These are phyloP conservation scores for Nidularia sp. DNA, from an alignment of 768 basidiomycete species.

Conservation along the genomic window DNA sequence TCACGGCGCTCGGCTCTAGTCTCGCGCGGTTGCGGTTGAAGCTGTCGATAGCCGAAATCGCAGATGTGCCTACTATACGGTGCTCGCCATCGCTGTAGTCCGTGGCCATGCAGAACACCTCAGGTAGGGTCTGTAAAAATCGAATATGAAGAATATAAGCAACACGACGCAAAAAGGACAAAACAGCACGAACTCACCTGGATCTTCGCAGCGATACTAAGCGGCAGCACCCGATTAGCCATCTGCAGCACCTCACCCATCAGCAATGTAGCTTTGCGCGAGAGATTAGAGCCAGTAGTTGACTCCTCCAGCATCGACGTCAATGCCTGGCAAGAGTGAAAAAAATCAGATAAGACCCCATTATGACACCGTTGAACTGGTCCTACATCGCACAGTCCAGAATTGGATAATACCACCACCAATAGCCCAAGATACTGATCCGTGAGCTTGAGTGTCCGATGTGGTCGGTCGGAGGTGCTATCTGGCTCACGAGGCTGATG, in stretches of 20 bases:
- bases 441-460: slow-evolving; percentile 70
- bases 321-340: slow-evolving; percentile 55
- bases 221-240: slow-evolving; percentile 82
- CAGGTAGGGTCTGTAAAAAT: slow-evolving; percentile 63
- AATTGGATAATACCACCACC: slow-evolving; percentile 78
- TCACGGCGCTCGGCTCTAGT: slow-evolving; percentile 53
- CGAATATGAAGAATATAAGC: not conserved
- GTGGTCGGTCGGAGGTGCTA: slow-evolving; percentile 35
- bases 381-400: slow-evolving; percentile 84
- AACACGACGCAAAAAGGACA: not conserved
- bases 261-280: slow-evolving; percentile 85
- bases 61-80: slow-evolving; percentile 78
- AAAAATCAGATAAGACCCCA: not conserved
- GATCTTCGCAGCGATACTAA: slow-evolving; percentile 75
- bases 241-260: slow-evolving; percentile 90
- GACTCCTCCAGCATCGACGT: slow-evolving; percentile 82
- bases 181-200: slow-evolving; percentile 45
- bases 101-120: slow-evolving; percentile 80
- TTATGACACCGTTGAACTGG: not conserved
- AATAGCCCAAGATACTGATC: slow-evolving; percentile 92
- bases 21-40: slow-evolving; percentile 86
- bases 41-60: slow-evolving; percentile 86
- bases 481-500: slow-evolving; percentile 22
- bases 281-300: slow-evolving; percentile 64
- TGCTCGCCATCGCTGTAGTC: slow-evolving; percentile 75